Evolutionary conservation across 371 early-diverging fungal genomes (phyloP).

Genomic region (Dinochytrium kinnereticum): DNA sequence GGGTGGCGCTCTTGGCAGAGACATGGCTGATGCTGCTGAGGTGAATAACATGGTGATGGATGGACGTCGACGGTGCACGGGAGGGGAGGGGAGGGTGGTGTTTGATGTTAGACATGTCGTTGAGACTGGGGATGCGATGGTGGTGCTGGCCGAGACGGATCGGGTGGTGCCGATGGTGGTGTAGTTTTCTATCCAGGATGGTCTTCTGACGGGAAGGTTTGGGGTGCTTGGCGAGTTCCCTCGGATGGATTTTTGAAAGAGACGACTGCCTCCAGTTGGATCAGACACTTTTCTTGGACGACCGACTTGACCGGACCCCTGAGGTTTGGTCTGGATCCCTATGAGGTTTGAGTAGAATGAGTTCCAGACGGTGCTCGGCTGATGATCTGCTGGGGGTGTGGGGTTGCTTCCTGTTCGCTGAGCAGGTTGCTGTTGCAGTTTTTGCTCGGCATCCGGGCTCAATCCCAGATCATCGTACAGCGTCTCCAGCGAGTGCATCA

Average conservation of each 20-base stretch:
- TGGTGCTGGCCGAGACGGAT: neutral
- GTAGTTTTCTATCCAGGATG: neutral
- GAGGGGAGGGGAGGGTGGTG: neutral
- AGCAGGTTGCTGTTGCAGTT: neutral
- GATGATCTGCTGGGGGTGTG: neutral
- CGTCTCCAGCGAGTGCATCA: neutral
- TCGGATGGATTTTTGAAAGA: neutral
- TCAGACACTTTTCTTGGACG: neutral
- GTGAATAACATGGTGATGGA: neutral
- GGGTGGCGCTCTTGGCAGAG: neutral
- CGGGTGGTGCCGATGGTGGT: neutral
- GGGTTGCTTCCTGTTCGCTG: neutral
- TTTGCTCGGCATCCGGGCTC: neutral
- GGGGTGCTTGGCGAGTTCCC: neutral
- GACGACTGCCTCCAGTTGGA: neutral
- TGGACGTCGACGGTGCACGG: neutral
- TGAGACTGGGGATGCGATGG: neutral
- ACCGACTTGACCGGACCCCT: neutral
- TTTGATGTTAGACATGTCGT: neutral
- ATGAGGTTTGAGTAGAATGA: neutral
- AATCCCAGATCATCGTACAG: conserved; percentile 7
- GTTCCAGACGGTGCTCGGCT: neutral
- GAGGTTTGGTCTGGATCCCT: neutral
- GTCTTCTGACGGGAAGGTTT: neutral
- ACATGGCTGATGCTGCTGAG: neutral